phyloP scores from a whole-genome alignment of 2,329 filamentous ascomycete genomes.

The Colletotrichum sidae region DNA sequence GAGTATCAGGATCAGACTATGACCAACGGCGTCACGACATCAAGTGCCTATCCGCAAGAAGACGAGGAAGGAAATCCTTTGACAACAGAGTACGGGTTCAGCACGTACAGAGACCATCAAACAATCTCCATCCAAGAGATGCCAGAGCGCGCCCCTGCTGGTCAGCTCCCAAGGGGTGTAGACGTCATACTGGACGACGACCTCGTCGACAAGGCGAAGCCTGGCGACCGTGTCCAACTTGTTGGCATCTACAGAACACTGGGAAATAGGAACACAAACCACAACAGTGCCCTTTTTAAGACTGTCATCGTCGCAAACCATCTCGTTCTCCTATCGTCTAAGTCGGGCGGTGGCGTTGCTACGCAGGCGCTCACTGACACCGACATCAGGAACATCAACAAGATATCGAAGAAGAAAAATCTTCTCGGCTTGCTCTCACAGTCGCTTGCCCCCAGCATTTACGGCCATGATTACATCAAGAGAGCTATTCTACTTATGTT shows the following conservation, averaged over 20 bases:
- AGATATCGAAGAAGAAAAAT: constrained; percentile 92
- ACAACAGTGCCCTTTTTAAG: constrained; percentile 93
- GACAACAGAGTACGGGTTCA: constrained; percentile 95
- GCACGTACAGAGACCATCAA: constrained; percentile 95
- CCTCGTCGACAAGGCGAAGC: constrained; percentile 93
- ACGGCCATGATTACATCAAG: constrained; percentile 97
- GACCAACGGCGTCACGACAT: constrained; percentile 89
- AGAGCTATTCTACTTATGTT: constrained; percentile 97
- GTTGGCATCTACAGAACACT: constrained; percentile 97
- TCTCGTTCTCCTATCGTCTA: constrained; percentile 92
- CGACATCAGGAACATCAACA: constrained; percentile 99
- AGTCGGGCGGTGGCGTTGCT: constrained; percentile 93
- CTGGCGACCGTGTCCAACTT: constrained; percentile 93
- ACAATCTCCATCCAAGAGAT: constrained; percentile 99
- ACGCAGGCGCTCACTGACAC: constrained; percentile 94
- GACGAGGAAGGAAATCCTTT: constrained; percentile 94
- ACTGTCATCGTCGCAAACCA: constrained; percentile 96
- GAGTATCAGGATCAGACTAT: constrained; percentile 98
- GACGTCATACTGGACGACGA: constrained; percentile 98
- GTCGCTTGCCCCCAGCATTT: constrained; percentile 95
- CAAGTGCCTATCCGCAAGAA: constrained; percentile 93
- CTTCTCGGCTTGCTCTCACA: constrained; percentile 93
- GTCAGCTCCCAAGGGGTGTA: constrained; percentile 93
- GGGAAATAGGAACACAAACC: constrained; percentile 91
- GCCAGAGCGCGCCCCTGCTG: constrained; percentile 95